Conservation (phyloP, 2,329 filamentous ascomycete genomes). For the Aspergillus niger region DNA sequence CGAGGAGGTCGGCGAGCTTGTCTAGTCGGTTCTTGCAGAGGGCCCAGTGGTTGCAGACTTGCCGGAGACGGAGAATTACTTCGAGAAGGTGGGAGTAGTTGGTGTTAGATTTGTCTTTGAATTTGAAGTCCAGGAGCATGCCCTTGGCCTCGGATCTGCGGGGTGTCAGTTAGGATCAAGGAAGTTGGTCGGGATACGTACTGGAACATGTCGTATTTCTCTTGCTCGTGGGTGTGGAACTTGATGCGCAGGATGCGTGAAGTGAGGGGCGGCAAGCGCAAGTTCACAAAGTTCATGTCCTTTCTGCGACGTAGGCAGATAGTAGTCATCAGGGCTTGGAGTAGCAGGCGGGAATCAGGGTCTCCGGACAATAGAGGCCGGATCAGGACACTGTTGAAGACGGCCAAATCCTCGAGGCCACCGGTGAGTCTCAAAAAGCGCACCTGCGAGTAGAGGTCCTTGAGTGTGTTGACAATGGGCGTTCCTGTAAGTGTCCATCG, state of each 20-base stretch:
- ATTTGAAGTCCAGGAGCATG: slow-evolving; percentile 63
- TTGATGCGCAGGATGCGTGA: slow-evolving; percentile 76
- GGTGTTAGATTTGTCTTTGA: slow-evolving; percentile 48
- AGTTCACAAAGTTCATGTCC: slow-evolving; percentile 83
- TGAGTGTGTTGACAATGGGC: slow-evolving; percentile 79
- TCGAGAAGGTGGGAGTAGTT: slow-evolving; percentile 77
- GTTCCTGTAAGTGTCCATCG: slow-evolving; percentile 81
- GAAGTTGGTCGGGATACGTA: slow-evolving; percentile 42
- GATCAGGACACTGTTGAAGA: slow-evolving; percentile 73
- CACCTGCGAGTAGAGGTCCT: slow-evolving; percentile 77
- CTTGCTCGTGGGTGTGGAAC: slow-evolving; percentile 71
- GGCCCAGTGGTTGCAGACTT: slow-evolving; percentile 87
- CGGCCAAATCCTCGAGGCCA: slow-evolving; percentile 69
- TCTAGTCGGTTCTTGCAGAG: slow-evolving; percentile 75
- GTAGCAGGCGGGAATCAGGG: slow-evolving; percentile 60
- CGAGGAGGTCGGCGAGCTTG: slow-evolving; percentile 69
- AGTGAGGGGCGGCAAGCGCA: slow-evolving; percentile 73
- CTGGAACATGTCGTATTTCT: slow-evolving; percentile 75
- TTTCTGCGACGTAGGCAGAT: slow-evolving; percentile 81
- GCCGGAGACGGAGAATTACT: slow-evolving; percentile 76
- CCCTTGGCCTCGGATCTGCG: slow-evolving; percentile 71
- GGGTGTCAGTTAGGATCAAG: slow-evolving; percentile 19
- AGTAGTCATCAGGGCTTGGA: slow-evolving; percentile 77
- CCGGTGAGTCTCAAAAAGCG: slow-evolving; percentile 76
- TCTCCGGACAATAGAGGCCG: slow-evolving; percentile 65